Percentiles rank a stretch among this genome's conserved stretches.
Conservation (phyloP, 306 rosid species). For the Sechiopsis laciniata region DNA sequence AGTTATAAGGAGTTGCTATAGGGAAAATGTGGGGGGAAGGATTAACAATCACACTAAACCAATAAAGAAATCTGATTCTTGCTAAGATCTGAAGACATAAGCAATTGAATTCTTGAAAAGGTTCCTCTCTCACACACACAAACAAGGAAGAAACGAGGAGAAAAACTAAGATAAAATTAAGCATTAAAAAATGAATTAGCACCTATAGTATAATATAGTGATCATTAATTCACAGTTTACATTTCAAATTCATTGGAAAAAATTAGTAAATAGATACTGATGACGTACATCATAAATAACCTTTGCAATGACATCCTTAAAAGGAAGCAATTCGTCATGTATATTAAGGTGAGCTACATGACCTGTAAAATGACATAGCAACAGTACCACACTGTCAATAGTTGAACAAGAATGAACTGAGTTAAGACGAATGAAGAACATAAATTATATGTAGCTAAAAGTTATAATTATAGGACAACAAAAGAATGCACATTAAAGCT, state of each 20-base stretch:
- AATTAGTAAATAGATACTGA: constrained; percentile 15
- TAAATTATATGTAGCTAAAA: background rate
- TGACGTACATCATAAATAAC: constrained; percentile 79
- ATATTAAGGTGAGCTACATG: constrained; percentile 90
- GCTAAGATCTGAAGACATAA: background rate
- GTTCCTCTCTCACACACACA: background rate
- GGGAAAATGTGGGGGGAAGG: background rate
- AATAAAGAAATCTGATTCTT: background rate
- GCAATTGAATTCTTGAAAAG: background rate
- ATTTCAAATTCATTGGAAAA: constrained; percentile 1
- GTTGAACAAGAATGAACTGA: background rate
- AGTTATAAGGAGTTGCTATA: constrained; percentile 3
- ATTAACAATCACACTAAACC: background rate
- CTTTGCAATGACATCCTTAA: constrained; percentile 85
- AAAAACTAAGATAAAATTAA: background rate
- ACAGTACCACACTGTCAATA: background rate
- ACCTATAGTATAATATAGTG: background rate
- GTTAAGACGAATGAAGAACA: background rate
- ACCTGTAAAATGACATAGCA: constrained; percentile 44
- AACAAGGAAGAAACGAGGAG: background rate
- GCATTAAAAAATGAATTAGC: background rate
- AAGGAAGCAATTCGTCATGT: constrained; percentile 73
- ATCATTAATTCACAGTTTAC: background rate
- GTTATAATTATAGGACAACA: background rate
- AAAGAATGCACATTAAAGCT: background rate